Evolutionary conservation across 257 asterid species (phyloP).

Genomic region (Capsicum pubescens): DNA sequence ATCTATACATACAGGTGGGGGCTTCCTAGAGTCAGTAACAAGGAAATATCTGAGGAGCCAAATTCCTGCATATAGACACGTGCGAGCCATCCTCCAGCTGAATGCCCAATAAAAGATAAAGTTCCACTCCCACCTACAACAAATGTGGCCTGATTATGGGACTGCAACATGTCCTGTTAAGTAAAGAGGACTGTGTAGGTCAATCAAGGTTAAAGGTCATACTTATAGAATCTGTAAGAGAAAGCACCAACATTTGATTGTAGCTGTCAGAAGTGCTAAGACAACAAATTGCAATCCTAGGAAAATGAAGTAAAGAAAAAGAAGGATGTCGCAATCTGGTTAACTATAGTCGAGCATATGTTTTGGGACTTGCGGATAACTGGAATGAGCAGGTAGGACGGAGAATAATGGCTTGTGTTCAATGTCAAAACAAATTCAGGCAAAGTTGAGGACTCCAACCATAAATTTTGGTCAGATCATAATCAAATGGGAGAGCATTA

Average conservation of each 20-base stretch:
- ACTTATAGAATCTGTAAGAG: not conserved
- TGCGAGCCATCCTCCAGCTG: constrained; percentile 99
- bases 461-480: not conserved
- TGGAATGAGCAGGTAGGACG: not conserved
- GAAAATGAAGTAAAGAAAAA: not conserved
- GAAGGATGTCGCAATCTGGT: not conserved
- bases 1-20: constrained; percentile 75
- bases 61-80: constrained; percentile 88
- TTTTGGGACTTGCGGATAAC: not conserved
- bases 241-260: not conserved
- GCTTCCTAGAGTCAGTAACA: constrained; percentile 87
- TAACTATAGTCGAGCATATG: not conserved
- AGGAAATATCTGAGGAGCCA: constrained; percentile 64
- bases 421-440: not conserved
- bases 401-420: not conserved
- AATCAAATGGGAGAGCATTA: not conserved
- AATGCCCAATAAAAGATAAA: constrained; percentile 86
- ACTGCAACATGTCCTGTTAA: constrained; percentile 39
- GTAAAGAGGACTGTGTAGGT: constrained; percentile 35
- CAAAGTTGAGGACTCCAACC: not conserved
- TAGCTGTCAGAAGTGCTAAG: not conserved
- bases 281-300: not conserved
- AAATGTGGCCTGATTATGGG: constrained; percentile 46
- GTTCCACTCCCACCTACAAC: constrained; percentile 71
- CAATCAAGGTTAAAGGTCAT: constrained; percentile 19